These are phyloP conservation scores for Russula olivacea DNA, from an alignment of 768 basidiomycete species.

Conservation along the genomic window DNA sequence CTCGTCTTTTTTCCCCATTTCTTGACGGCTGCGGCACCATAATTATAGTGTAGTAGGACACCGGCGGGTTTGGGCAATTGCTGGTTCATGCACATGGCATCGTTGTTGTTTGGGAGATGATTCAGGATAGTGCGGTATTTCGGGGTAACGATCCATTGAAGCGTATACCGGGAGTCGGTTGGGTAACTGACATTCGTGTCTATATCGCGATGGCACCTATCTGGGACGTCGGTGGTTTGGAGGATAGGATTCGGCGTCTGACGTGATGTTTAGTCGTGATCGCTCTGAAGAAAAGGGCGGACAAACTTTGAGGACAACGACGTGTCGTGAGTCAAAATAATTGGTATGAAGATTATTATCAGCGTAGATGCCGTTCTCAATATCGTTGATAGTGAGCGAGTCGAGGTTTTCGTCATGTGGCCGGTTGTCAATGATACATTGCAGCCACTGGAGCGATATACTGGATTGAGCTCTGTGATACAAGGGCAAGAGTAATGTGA, in stretches of 20 bases:
- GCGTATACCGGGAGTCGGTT: not conserved
- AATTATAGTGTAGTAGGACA: not conserved
- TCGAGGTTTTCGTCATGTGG: too few relatives aligned
- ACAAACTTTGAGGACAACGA: too few relatives aligned
- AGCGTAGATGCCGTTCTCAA: too few relatives aligned
- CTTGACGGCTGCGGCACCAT: not conserved
- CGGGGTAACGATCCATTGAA: not conserved
- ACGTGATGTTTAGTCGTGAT: too few relatives aligned
- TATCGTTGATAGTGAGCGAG: too few relatives aligned
- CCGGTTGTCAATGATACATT: too few relatives aligned
- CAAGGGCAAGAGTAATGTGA: not conserved
- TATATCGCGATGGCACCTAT: not conserved
- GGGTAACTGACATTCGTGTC: not conserved
- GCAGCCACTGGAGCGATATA: too few relatives aligned
- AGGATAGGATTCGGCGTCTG: not conserved
- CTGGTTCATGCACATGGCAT: not conserved
- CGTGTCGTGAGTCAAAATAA: too few relatives aligned
- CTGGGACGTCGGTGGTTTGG: not conserved
- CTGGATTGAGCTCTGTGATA: too few relatives aligned
- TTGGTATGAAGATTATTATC: too few relatives aligned
- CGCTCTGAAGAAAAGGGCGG: too few relatives aligned
- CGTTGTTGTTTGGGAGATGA: not conserved
- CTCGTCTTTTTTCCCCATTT: not conserved
- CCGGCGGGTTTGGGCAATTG: not conserved
- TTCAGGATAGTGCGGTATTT: not conserved